Base-by-base conservation (phyloP, 2,329 filamentous ascomycete genomes). In the Catunica adiposa region DNA sequence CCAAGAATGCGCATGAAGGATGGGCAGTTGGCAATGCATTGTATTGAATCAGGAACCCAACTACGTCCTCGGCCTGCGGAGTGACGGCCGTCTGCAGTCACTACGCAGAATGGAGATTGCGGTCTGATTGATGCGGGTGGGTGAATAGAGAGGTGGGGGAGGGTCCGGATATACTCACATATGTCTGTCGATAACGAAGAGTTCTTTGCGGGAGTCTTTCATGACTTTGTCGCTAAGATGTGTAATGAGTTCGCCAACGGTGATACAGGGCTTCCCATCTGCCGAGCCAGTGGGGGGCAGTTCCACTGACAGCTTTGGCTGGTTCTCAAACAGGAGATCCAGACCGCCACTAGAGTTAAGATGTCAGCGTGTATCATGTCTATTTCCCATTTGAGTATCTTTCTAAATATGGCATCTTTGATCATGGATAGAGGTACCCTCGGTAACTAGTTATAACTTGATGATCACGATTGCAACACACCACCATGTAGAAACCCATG, bases 281-380 rank as follows among this genome's bases (percentile, higher is more conserved):
- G 51, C 81, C 82, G 59, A 70, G 63, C 82, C 76, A 56, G 65
- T 74, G 29, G 76, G 69, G 20, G 90, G 87, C 44, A 97, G 68
- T 2, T 74, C 70, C 48, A 98, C 66, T 22, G 74, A 70, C 66
- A 90, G 86, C 62, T 81, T 84, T 56, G 83, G 79, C 69, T 88
- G 74, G 66, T 95, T 84, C 31, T 83, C 80, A 70, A 98, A 98
- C 61, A 98, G 82, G 72, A 95, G 84, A 71, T 98, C 92, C 17
- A 98, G 78, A 22, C 92, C 92, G 60, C 92, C 92, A 61, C 92
- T 89, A 62, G 48, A 46, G 26, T 6, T 14, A 47, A 29, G 22
- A 15, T 7, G 25, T 51, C 47, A 51, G 47, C 14, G 26, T 26
- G 6, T 11, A 22, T 31, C 17, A 11, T 8, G 2, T 52, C 5